phyloP scores from a whole-genome alignment of 2,329 filamentous ascomycete genomes.

The Rachicladosporium sp. region DNA sequence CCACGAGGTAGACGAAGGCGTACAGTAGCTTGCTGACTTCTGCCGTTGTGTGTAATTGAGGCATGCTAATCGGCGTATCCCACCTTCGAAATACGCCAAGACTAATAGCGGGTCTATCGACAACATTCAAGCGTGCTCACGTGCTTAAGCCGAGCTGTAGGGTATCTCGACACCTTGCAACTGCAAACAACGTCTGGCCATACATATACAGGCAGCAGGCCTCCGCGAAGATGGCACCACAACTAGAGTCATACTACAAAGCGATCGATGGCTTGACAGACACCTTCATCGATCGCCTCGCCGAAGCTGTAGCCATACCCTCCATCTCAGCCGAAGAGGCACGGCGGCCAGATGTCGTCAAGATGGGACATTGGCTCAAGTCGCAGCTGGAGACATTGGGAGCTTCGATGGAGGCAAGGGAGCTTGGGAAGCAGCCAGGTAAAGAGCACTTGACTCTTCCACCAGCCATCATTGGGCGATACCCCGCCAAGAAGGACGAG shows the following conservation, averaged over 20 bases:
- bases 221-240: slow-evolving; percentile 59
- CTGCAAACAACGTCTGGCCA: slow-evolving; percentile 25
- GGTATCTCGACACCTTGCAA: not conserved
- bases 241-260: slow-evolving; percentile 85
- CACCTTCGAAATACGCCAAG: too few relatives aligned
- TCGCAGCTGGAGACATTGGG: slow-evolving; percentile 72
- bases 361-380: slow-evolving; percentile 88
- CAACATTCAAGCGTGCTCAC: too few relatives aligned
- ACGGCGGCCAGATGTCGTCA: slow-evolving; percentile 80
- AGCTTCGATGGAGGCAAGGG: slow-evolving; percentile 74
- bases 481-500: slow-evolving; percentile 63
- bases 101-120: too few relatives aligned
- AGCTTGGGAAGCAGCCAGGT: slow-evolving; percentile 81
- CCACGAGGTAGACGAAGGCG: too few relatives aligned
- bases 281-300: slow-evolving; percentile 78
- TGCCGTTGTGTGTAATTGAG: too few relatives aligned
- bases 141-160: too few relatives aligned
- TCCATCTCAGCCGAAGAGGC: slow-evolving; percentile 88
- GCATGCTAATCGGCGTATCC: too few relatives aligned
- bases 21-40: too few relatives aligned
- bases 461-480: slow-evolving; percentile 81
- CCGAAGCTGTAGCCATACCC: slow-evolving; percentile 88
- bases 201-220: slow-evolving; percentile 30
- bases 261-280: slow-evolving; percentile 72
- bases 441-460: slow-evolving; percentile 85